phyloP scores from a whole-genome alignment of 139 green algal species.

The Cymbomonas tetramitiformis region DNA sequence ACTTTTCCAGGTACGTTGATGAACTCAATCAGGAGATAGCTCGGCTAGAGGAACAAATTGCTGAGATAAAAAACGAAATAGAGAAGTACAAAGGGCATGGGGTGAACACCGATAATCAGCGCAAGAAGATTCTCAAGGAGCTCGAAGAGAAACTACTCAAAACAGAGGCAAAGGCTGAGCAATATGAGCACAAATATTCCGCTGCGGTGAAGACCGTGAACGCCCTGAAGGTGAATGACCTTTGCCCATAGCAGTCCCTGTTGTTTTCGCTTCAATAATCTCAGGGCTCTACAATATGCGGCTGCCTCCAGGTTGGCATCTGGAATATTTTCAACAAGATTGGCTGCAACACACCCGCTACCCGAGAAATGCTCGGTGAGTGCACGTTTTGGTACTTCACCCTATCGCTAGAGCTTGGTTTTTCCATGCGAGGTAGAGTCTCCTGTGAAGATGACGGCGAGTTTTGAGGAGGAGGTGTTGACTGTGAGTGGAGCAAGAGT shows the following conservation, averaged over 20 bases:
- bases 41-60: conserved; percentile 47
- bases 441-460: too few relatives aligned
- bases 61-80: conserved; percentile 22
- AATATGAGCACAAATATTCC: conserved; percentile 38
- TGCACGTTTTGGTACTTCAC: too few relatives aligned
- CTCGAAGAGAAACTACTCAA: conserved; percentile 25
- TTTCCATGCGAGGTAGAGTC: too few relatives aligned
- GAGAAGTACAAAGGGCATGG: conserved; percentile 27
- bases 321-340: conserved; percentile 49
- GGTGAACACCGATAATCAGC: conserved; percentile 14
- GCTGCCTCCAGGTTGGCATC: conserved; percentile 27
- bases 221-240: conserved; percentile 23
- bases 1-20: too few relatives aligned
- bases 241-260: background rate
- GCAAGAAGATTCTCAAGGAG: conserved; percentile 26
- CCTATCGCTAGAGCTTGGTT: too few relatives aligned
- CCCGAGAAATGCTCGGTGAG: conserved; percentile 48
- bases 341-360: conserved; percentile 52
- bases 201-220: conserved; percentile 32
- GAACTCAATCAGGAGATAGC: conserved; percentile 62
- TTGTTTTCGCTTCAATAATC: background rate
- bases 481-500: too few relatives aligned
- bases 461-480: too few relatives aligned
- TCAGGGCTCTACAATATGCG: too few relatives aligned
- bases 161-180: conserved; percentile 36